These are phyloP conservation scores for Diplotaxis tenuifolia DNA, from an alignment of 345 rosid species.

Conservation along the genomic window DNA sequence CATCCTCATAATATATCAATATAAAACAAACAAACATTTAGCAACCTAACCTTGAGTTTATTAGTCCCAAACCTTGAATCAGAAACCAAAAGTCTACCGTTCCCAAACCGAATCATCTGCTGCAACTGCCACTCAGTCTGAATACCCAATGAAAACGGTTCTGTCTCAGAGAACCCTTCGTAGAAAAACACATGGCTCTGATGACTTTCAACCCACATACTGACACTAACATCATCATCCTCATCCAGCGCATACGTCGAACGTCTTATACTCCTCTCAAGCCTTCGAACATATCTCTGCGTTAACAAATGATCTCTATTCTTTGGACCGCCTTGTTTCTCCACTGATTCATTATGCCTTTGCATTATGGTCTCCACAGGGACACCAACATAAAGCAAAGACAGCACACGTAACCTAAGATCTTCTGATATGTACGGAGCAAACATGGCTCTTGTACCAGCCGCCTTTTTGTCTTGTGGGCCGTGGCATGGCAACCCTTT, in stretches of 20 bases:
- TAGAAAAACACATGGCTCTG: conserved; percentile 71
- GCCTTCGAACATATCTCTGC: conserved; percentile 86
- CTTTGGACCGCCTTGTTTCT: conserved; percentile 82
- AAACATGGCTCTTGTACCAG: conserved; percentile 94
- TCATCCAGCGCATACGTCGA: conserved; percentile 73
- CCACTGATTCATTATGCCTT: conserved; percentile 89
- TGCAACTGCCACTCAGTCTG: conserved; percentile 99
- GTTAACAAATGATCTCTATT: conserved; percentile 88
- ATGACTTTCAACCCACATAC: conserved; percentile 89
- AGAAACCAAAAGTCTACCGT: conserved; percentile 76
- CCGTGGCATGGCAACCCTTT: conserved; percentile 93
- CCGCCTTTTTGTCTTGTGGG: conserved; percentile 91
- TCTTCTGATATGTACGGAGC: conserved; percentile 98
- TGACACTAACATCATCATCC: conserved; percentile 73
- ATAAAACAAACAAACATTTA: not conserved
- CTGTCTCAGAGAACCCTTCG: conserved; percentile 70
- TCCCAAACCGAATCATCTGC: conserved; percentile 94
- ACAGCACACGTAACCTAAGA: conserved; percentile 83
- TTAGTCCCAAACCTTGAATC: conserved; percentile 91
- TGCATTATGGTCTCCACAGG: conserved; percentile 98
- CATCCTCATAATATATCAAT: not conserved
- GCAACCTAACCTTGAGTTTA: conserved; percentile 73
- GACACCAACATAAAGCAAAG: conserved; percentile 84
- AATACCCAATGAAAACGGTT: conserved; percentile 75
- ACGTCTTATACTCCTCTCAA: conserved; percentile 88